Base-by-base conservation (phyloP, 176 grass and related monocot genomes). In the Carex myosuroides region DNA sequence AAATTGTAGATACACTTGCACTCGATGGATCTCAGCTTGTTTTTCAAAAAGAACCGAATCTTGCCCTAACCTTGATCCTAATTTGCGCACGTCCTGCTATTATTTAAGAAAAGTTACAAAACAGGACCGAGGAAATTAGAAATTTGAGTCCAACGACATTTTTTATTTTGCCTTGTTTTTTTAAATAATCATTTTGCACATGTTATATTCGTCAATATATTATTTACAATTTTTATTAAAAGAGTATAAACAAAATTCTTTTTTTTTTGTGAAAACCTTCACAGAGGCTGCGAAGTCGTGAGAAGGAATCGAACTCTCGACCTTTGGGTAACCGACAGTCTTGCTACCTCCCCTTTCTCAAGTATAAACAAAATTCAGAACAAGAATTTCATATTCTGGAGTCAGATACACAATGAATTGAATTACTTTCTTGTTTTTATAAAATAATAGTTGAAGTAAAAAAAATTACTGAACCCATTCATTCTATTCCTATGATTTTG, bases 11-110 rank as follows among this genome's bases (percentile, higher is more conserved):
- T 12, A 1, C 46, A 10, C 46, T 50, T 50, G 46, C 10, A 2
- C 46, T 12, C 46, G 17, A 20, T 3, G 41, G 71, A 76, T 16
- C 30, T 67, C 71, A 76, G 46, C 22, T 52, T 4, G 37, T 41
- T 76, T 76, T 48, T 53, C 69, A 48, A 32, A 48, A 8, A 22
- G 71, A 53, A 76, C 10, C 71, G 71, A 76, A 76, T 76, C 71
- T 76, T 76, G 12, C 37, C 71, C 71, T 53, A 18, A 76, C 21
- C 46, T 48, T 53, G 21, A 53, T 76, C 42, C 71, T 52, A 76
- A 5, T 76, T 44, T 76, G 52, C 71, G 18, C 71, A 44, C 71
- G 41, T 41, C 0, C 39, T 48, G 21, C 37, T 53, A 44, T 76
- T 76, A 22, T 76, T 76, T 76, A 44, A 8, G 5, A 67, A 13